These are phyloP conservation scores for Cercospora berteroae DNA, from an alignment of 2,329 filamentous ascomycete genomes.

Conservation along the genomic window DNA sequence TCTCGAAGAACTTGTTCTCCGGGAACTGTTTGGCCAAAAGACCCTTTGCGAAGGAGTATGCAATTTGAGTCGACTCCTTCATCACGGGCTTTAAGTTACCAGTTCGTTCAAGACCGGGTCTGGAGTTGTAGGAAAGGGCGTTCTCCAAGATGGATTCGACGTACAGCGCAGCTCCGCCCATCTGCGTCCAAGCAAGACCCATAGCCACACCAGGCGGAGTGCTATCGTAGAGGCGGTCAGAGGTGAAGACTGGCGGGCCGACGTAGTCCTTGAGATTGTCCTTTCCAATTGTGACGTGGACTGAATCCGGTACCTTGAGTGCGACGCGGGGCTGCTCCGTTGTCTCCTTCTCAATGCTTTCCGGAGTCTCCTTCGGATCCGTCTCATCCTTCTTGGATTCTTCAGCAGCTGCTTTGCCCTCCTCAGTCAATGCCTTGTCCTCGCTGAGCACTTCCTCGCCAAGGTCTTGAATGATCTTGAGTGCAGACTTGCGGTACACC, in stretches of 20 bases:
- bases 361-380: conserved; percentile 62
- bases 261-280: conserved; percentile 96
- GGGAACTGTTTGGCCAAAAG: conserved; percentile 81
- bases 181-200: conserved; percentile 96
- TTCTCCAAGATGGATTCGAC: conserved; percentile 94
- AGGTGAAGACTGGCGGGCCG: conserved; percentile 90
- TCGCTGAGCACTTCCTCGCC: conserved; percentile 82
- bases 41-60: conserved; percentile 93
- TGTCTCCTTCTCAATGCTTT: conserved; percentile 57
- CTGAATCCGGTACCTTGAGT: conserved; percentile 78
- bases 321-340: conserved; percentile 68
- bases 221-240: conserved; percentile 89
- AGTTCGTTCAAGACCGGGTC: conserved; percentile 81
- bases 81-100: conserved; percentile 95
- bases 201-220: conserved; percentile 94
- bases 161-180: conserved; percentile 94
- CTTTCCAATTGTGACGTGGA: conserved; percentile 82
- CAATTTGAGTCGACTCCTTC: conserved; percentile 95
- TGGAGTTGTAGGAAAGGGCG: conserved; percentile 68
- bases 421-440: conserved; percentile 76
- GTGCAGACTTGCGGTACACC: conserved; percentile 92
- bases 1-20: conserved; percentile 92
- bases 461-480: conserved; percentile 94
- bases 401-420: conserved; percentile 75
- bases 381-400: conserved; percentile 66